These are phyloP conservation scores for Pichia sp. DNA, from an alignment of 1,139 yeast genomes.

Conservation along the genomic window DNA sequence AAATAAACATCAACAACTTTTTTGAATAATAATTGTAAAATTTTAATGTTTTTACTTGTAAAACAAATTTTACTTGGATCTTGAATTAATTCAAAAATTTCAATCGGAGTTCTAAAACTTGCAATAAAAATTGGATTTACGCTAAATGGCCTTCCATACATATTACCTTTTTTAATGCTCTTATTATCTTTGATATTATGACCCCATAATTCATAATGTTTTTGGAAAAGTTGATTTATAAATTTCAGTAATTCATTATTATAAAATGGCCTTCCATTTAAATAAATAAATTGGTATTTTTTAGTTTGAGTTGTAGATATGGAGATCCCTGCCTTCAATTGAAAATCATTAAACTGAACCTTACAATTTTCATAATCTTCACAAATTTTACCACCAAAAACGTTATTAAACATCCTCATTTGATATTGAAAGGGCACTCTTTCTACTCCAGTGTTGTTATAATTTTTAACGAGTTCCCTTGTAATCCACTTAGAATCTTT, in stretches of 20 bases:
- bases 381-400: slow-evolving; percentile 22
- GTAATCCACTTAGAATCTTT: not conserved
- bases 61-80: slow-evolving; percentile 35
- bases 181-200: not conserved
- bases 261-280: slow-evolving; percentile 38
- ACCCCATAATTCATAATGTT: slow-evolving; percentile 14
- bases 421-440: slow-evolving; percentile 9
- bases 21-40: slow-evolving; percentile 31
- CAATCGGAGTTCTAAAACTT: slow-evolving; percentile 30
- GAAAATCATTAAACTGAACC: slow-evolving; percentile 17
- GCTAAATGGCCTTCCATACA: slow-evolving; percentile 29
- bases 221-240: slow-evolving; percentile 26
- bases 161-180: slow-evolving; percentile 8
- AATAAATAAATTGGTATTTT: slow-evolving; percentile 39
- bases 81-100: slow-evolving; percentile 36
- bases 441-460: not conserved
- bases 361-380: slow-evolving; percentile 19
- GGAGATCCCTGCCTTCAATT: slow-evolving; percentile 31
- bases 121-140: slow-evolving; percentile 38
- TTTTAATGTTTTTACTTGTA: slow-evolving; percentile 28
- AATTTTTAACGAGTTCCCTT: not conserved
- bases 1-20: slow-evolving; percentile 30
- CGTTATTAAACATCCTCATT: slow-evolving; percentile 17
- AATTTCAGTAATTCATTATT: slow-evolving; percentile 25
- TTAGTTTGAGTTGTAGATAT: slow-evolving; percentile 30